These are phyloP conservation scores for Cercophora samala DNA, from an alignment of 495 filamentous ascomycete species.

Conservation along the genomic window DNA sequence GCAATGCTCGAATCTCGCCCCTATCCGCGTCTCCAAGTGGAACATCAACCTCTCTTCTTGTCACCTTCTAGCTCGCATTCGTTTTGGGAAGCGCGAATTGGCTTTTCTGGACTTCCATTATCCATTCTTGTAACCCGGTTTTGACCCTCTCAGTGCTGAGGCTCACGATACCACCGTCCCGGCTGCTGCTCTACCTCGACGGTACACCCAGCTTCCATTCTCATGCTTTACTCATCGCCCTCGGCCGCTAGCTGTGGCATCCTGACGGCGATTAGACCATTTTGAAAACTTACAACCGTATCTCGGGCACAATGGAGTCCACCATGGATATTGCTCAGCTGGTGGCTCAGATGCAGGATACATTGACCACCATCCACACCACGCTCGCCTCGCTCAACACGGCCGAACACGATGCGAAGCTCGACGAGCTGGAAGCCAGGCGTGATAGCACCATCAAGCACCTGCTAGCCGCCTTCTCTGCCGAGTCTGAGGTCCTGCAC, in stretches of 20 bases:
- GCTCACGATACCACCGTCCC: not conserved
- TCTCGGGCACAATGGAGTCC: slow-evolving; percentile 1
- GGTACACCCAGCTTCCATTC: not conserved
- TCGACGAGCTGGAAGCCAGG: slow-evolving; percentile 32
- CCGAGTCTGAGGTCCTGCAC: slow-evolving; percentile 23
- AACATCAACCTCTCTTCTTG: not conserved
- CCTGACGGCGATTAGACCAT: not conserved
- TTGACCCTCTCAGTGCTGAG: too few species aligned
- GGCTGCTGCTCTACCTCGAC: not conserved
- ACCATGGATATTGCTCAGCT: slow-evolving; percentile 34
- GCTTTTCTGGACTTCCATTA: not conserved
- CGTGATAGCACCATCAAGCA: slow-evolving; percentile 29
- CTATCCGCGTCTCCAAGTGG: not conserved
- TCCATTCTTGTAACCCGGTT: not conserved
- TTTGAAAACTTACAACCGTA: not conserved
- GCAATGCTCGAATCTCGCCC: not conserved
- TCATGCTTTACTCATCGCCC: not conserved
- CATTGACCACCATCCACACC: slow-evolving; percentile 31
- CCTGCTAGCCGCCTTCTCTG: slow-evolving; percentile 24
- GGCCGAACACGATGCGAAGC: slow-evolving; percentile 26
- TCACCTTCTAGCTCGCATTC: not conserved
- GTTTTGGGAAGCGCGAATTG: too few species aligned
- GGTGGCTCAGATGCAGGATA: slow-evolving; percentile 38
- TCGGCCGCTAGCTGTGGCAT: not conserved
- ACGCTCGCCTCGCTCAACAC: slow-evolving; percentile 31